phyloP scores from a whole-genome alignment of 2,329 filamentous ascomycete species.

The Polychaeton citri region DNA sequence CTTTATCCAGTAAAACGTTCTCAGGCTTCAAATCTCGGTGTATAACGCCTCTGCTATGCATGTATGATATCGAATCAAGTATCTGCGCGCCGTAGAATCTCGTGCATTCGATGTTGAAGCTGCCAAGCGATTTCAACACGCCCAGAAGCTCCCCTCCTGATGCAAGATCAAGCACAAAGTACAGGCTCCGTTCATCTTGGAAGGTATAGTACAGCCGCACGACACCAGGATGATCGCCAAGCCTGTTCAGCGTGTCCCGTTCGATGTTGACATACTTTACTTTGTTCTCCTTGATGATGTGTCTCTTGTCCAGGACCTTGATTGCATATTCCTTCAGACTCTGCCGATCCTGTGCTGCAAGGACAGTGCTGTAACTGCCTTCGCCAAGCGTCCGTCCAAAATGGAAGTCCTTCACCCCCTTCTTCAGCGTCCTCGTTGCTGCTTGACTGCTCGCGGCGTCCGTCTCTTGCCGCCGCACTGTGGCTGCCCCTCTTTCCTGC shows the following conservation, averaged over 20 bases:
- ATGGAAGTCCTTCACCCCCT: slow-evolving; percentile 91
- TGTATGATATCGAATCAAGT: slow-evolving; percentile 89
- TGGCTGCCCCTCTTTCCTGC: slow-evolving; percentile 88
- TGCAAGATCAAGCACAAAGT: slow-evolving; percentile 91
- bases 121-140: slow-evolving; percentile 84
- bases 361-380: slow-evolving; percentile 93
- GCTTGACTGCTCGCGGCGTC: slow-evolving; percentile 68
- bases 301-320: slow-evolving; percentile 94
- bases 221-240: slow-evolving; percentile 93
- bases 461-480: slow-evolving; percentile 66
- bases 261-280: slow-evolving; percentile 99
- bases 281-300: slow-evolving; percentile 99
- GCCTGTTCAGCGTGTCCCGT: slow-evolving; percentile 89
- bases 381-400: slow-evolving; percentile 87
- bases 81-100: slow-evolving; percentile 93
- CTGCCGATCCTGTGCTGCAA: slow-evolving; percentile 83
- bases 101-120: slow-evolving; percentile 90
- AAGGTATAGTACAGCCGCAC: slow-evolving; percentile 97
- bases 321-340: slow-evolving; percentile 94
- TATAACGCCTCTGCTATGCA: slow-evolving; percentile 92
- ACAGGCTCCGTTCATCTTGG: slow-evolving; percentile 88
- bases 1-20: slow-evolving; percentile 85
- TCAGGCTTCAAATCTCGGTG: slow-evolving; percentile 95
- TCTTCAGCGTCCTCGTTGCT: slow-evolving; percentile 75
- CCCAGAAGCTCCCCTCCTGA: slow-evolving; percentile 84